Conservation (phyloP, 1,284 basidiomycete genomes). For the Laetiporus sulphureus region DNA sequence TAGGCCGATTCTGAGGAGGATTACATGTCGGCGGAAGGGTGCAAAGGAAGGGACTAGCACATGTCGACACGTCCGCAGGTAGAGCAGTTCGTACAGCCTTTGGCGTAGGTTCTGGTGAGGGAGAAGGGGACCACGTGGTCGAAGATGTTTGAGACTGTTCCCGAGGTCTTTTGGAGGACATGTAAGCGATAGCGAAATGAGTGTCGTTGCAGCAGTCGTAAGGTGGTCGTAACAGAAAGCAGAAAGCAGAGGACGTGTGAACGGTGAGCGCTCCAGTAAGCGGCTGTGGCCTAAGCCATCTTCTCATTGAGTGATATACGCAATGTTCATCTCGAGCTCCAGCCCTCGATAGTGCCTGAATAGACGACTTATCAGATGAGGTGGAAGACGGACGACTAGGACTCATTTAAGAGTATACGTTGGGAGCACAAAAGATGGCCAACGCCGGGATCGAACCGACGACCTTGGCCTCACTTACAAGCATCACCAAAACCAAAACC, state of each 20-base stretch:
- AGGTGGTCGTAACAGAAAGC: too few relatives aligned
- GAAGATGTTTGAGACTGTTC: neutral
- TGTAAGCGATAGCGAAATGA: neutral
- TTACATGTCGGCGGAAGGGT: conserved; percentile 80
- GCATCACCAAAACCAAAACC: too few relatives aligned
- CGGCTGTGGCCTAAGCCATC: too few relatives aligned
- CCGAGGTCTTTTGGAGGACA: conserved; percentile 4
- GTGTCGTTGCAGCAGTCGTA: too few relatives aligned
- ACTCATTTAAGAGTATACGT: neutral
- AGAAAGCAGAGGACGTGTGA: too few relatives aligned
- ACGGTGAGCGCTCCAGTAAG: too few relatives aligned
- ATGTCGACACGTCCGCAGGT: neutral
- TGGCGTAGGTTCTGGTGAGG: conserved; percentile 6
- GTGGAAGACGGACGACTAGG: too few relatives aligned
- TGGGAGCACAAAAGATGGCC: conserved; percentile 3
- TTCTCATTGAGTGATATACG: too few relatives aligned
- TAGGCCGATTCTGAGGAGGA: conserved; percentile 45
- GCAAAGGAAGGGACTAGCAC: conserved; percentile 43
- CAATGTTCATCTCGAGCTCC: too few relatives aligned
- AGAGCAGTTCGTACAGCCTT: conserved; percentile 9
- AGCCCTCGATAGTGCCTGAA: too few relatives aligned
- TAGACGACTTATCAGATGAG: neutral
- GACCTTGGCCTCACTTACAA: conserved; percentile 9
- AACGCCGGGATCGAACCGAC: conserved; percentile 12
- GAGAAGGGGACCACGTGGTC: neutral